Evolutionary conservation across 208 protist genomes (phyloP).

Genomic region (Blastocrithidia nonstop): DNA sequence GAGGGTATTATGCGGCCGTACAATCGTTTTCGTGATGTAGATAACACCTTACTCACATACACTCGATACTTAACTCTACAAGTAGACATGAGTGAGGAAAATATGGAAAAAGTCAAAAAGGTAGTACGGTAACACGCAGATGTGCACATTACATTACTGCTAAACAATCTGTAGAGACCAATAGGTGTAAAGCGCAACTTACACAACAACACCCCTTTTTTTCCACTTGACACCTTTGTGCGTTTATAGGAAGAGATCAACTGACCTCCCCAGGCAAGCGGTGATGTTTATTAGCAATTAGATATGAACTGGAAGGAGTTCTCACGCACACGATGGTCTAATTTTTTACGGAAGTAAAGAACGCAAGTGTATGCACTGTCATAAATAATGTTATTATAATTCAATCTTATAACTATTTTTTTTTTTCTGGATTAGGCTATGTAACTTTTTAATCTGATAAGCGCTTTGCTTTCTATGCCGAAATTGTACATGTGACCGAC

Average conservation of each 20-base stretch:
- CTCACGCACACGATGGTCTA: slow-evolving; percentile 80
- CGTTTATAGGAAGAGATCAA: slow-evolving; percentile 81
- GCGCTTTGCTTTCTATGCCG: too few relatives aligned
- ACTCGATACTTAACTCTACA: slow-evolving; percentile 75
- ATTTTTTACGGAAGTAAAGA: slow-evolving; percentile 59
- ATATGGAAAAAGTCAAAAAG: slow-evolving; percentile 65
- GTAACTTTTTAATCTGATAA: too few relatives aligned
- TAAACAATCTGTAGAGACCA: slow-evolving; percentile 61
- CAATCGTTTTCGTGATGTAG: slow-evolving; percentile 59
- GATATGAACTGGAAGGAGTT: slow-evolving; percentile 90
- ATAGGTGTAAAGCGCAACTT: slow-evolving; percentile 46
- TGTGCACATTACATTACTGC: slow-evolving; percentile 53
- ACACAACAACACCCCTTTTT: slow-evolving; percentile 26
- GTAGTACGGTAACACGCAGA: slow-evolving; percentile 68
- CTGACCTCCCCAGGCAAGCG: slow-evolving; percentile 75
- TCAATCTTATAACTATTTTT: slow-evolving; percentile 6
- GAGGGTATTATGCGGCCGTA: slow-evolving; percentile 83
- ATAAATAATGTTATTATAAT: neutral
- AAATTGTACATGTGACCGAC: too few relatives aligned
- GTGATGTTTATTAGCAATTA: slow-evolving; percentile 78
- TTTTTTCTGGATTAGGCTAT: neutral
- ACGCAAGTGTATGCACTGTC: too few relatives aligned
- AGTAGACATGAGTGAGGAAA: slow-evolving; percentile 72
- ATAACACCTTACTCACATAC: slow-evolving; percentile 63
- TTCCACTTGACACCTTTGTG: slow-evolving; percentile 76